These are phyloP conservation scores for Helichrysum umbraculigerum DNA, from an alignment of 129 eudicot species.

Conservation along the genomic window DNA sequence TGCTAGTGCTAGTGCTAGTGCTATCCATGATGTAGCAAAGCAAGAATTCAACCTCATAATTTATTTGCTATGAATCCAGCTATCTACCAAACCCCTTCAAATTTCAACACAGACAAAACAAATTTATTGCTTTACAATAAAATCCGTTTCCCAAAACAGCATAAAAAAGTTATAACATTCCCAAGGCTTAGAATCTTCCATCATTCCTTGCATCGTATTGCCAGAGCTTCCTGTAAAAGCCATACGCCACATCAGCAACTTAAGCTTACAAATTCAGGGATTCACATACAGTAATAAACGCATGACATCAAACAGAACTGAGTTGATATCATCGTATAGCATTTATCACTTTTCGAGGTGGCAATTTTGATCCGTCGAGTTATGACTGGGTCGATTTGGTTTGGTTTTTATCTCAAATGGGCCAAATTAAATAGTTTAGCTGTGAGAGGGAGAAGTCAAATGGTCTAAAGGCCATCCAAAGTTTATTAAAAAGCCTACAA, in stretches of 20 bases:
- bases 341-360: too few species aligned
- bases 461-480: too few species aligned
- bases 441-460: too few species aligned
- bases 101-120: background rate
- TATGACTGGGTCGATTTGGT: too few species aligned
- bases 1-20: slow-evolving; percentile 26
- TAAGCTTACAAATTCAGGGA: background rate
- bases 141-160: background rate
- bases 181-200: background rate
- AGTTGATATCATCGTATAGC: too few species aligned
- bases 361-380: too few species aligned
- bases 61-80: slow-evolving; percentile 17
- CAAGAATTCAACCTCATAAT: slow-evolving; percentile 10
- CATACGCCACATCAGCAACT: background rate
- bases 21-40: slow-evolving; percentile 25
- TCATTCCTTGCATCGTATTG: slow-evolving; percentile 11
- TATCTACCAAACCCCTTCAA: slow-evolving; percentile 12
- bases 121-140: slow-evolving; percentile 4
- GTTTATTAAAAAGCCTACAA: too few species aligned
- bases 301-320: too few species aligned
- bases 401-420: too few species aligned
- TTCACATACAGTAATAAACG: background rate
- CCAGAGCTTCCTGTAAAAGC: slow-evolving; percentile 7
- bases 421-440: too few species aligned
- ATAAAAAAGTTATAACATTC: background rate